phyloP scores from a whole-genome alignment of 768 basidiomycete genomes.

The Leucosporidium creatinivorum region DNA sequence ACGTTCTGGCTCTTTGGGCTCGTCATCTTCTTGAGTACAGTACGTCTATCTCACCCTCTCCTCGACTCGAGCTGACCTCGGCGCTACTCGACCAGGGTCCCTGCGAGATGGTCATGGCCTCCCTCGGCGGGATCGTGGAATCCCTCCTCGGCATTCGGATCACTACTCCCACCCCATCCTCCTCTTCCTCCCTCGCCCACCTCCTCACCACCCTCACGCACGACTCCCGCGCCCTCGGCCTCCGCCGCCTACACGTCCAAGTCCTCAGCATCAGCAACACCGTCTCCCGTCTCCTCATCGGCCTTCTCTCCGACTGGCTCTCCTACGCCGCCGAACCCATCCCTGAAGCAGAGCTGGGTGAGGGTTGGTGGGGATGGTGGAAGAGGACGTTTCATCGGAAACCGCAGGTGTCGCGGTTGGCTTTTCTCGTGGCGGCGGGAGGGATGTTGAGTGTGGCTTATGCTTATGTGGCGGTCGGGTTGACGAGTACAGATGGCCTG shows the following conservation, averaged over 20 bases:
- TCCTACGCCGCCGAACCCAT: not conserved
- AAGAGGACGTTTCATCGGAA: not conserved
- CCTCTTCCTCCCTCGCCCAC: not conserved
- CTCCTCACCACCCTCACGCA: not conserved
- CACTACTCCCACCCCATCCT: not conserved
- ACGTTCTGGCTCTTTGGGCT: constrained; percentile 32
- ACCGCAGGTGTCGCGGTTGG: constrained; percentile 9
- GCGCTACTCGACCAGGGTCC: not conserved
- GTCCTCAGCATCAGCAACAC: constrained; percentile 31
- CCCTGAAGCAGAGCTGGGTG: not conserved
- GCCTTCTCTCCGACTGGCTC: constrained; percentile 31
- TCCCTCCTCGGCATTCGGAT: constrained; percentile 9
- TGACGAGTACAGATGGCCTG: constrained; percentile 6
- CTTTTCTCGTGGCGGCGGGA: constrained; percentile 9
- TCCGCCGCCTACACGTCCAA: constrained; percentile 27
- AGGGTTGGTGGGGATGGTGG: not conserved
- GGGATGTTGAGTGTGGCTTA: constrained; percentile 2
- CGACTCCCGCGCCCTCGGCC: constrained; percentile 2
- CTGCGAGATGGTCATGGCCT: constrained; percentile 24
- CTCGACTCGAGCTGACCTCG: not conserved
- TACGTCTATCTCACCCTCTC: constrained; percentile 13
- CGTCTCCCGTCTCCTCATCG: constrained; percentile 25
- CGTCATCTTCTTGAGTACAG: constrained; percentile 24
- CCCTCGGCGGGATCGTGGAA: constrained; percentile 17
- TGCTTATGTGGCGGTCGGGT: constrained; percentile 10